Base-by-base conservation (phyloP, 768 basidiomycete species). In the Rickenella mellea region DNA sequence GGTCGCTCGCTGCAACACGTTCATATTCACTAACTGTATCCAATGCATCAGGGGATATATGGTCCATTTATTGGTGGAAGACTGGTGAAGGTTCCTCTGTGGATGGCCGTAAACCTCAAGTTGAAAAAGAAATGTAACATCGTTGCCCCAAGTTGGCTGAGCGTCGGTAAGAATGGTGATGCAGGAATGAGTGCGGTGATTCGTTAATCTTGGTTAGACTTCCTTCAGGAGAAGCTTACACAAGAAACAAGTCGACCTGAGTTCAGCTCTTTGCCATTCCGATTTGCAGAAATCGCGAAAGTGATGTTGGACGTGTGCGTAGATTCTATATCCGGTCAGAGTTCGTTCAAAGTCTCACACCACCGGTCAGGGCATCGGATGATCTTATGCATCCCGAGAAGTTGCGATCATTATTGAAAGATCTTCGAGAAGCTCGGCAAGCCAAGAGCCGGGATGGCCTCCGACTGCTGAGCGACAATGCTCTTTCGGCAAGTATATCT, bases 91-190 rank as follows among this genome's bases (percentile, higher is more conserved):
- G 78, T 98, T n/a, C 96, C 96, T 1, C 66, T 98, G 3, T 99
- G 96, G 96, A 82, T 99, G 69, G 96, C 94, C 0, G 67, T 87
- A 2, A 90, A 94, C 55, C 67, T 98, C 39, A 99, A 99, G 64
- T 58, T 81, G 55, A 96, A 97, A 70, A 85, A 87, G 59, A 93
- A 92, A 62, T 97, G 94, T 48, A 80, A 88, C 51, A 90, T 99
- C 39, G 71, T 97, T 11, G 72, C 90, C 1, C 96, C 96, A 3
- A 70, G 74, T 24, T 99, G 96, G 96, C 67, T 99, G 22, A 77
- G 68, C 48, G 75, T 86, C 30, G 90, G 91, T 93, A 48, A 46
- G 84, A 64, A 27, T 10, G 37, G 33, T 39, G 26, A 8, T 14
- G n/a, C 24, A 6, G 1, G 27, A 26, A 8, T 24, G 25, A 30